Conservation (phyloP, 495 filamentous ascomycete genomes). For the Penicillium mononematosum region DNA sequence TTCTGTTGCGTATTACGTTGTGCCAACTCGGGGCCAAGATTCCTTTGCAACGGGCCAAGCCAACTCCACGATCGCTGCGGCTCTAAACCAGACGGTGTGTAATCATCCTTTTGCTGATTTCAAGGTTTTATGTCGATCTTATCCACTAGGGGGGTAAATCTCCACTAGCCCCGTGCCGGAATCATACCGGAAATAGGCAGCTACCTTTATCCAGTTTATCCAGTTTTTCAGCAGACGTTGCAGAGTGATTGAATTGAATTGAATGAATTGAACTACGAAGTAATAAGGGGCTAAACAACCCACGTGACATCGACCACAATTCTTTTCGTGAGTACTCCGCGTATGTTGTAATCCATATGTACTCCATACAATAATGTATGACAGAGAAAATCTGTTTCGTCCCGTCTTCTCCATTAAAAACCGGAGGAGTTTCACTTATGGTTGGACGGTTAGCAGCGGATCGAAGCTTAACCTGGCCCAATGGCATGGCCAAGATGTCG, state of each 20-base stretch:
- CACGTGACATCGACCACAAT: not conserved
- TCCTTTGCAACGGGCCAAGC: not conserved
- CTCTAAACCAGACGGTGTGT: conserved; percentile 13
- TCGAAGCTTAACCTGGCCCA: conserved; percentile 21
- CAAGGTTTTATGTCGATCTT: conserved; percentile 6
- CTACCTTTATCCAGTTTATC: not conserved
- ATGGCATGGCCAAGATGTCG: conserved; percentile 9
- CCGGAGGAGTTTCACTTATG: not conserved
- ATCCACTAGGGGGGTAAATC: not conserved
- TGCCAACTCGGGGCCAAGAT: conserved; percentile 1
- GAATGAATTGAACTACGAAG: not conserved
- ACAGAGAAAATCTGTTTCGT: not conserved
- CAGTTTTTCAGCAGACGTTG: not conserved
- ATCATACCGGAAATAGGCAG: not conserved
- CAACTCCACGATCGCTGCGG: conserved; percentile 20
- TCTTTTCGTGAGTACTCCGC: not conserved
- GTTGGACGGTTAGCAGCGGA: conserved; percentile 1
- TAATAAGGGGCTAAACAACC: not conserved
- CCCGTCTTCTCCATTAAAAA: not conserved
- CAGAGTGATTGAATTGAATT: not conserved
- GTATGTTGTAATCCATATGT: too few species aligned
- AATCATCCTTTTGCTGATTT: conserved; percentile 12
- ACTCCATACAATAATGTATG: too few species aligned
- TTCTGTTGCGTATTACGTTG: not conserved
- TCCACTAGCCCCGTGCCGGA: conserved; percentile 3